Conservation (phyloP, 768 basidiomycete species). For the Lyophyllum shimeji region DNA sequence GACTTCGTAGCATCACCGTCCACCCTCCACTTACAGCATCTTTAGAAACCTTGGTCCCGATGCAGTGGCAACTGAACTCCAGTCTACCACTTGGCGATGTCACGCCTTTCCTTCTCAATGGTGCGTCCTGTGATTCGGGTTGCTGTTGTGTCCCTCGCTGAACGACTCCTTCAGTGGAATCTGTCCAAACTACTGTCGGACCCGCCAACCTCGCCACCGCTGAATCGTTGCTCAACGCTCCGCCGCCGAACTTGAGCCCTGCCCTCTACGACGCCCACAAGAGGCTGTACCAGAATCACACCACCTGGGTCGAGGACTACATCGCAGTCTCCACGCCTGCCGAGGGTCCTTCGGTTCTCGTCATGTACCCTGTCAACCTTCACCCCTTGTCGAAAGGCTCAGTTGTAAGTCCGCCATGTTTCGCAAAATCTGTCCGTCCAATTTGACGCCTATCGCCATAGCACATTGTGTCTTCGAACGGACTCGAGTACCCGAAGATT, state of each 20-base stretch:
- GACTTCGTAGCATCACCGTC: too few relatives aligned
- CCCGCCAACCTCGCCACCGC: not conserved
- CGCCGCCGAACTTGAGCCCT: not conserved
- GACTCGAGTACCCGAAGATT: not conserved
- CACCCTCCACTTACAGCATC: too few relatives aligned
- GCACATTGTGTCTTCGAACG: not conserved
- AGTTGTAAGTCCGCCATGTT: not conserved
- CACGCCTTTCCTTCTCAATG: not conserved
- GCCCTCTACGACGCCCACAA: not conserved
- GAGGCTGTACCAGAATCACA: not conserved
- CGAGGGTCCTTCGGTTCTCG: not conserved
- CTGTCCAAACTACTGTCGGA: not conserved
- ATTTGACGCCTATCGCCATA: not conserved
- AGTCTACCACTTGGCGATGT: not conserved
- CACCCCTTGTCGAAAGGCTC: not conserved
- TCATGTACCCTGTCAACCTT: not conserved
- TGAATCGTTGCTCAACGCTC: not conserved
- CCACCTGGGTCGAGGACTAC: slow-evolving; percentile 1
- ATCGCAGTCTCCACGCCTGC: not conserved
- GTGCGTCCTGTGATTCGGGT: not conserved
- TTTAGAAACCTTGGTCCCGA: not conserved
- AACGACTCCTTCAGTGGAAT: not conserved
- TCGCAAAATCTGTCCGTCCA: not conserved
- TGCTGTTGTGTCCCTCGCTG: too few relatives aligned
- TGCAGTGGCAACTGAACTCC: slow-evolving; percentile 4